These are phyloP conservation scores for Alternaria rosae DNA, from an alignment of 2,329 filamentous ascomycete species.

Conservation along the genomic window DNA sequence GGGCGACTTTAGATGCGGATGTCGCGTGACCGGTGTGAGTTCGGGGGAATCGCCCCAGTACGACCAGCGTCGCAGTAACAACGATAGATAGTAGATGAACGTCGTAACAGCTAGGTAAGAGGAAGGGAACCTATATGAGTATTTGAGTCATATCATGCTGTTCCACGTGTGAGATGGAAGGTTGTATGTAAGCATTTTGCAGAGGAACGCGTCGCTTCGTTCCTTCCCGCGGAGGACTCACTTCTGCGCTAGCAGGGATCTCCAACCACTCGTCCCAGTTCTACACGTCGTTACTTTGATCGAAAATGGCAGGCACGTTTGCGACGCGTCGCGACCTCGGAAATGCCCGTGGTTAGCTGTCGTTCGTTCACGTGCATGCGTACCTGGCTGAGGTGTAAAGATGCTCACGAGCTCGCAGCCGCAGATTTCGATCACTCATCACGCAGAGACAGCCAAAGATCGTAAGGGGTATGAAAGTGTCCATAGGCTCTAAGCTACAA, in stretches of 20 bases:
- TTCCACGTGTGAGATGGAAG: neutral
- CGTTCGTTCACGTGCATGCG: neutral
- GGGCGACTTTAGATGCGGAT: neutral
- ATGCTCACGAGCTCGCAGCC: neutral
- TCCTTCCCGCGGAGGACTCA: slow-evolving; percentile 3
- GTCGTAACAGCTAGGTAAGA: neutral
- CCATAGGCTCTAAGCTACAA: slow-evolving; percentile 51
- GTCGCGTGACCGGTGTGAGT: neutral
- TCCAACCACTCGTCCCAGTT: neutral
- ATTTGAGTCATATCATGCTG: neutral
- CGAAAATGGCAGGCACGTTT: neutral
- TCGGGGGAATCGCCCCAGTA: neutral
- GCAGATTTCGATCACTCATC: neutral
- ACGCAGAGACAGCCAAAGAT: neutral
- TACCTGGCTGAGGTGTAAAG: neutral
- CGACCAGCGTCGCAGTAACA: neutral
- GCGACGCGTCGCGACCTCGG: neutral
- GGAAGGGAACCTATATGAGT: neutral
- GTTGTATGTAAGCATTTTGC: neutral
- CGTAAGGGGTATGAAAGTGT: slow-evolving; percentile 43
- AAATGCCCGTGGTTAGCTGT: neutral
- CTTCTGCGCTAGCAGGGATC: slow-evolving; percentile 10
- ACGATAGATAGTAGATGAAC: neutral
- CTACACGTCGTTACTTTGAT: neutral
- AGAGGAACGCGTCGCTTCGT: slow-evolving; percentile 8